Conservation (phyloP, 2,329 filamentous ascomycete species). For the Fonsecaea multimorphosa region DNA sequence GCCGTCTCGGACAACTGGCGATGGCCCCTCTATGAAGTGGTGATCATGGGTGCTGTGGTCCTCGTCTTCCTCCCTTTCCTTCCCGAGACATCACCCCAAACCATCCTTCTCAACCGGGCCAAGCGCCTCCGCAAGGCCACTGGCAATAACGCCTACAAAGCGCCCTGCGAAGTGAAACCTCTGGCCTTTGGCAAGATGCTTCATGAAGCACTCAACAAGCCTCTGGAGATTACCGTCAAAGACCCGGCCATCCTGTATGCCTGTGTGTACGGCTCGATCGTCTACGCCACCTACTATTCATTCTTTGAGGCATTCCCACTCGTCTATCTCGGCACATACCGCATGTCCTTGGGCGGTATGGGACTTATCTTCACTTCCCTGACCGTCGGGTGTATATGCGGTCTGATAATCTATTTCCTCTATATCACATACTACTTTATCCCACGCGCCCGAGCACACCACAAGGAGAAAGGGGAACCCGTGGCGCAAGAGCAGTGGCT, state of each 20-base stretch:
- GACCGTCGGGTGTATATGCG: conserved; percentile 62
- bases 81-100: conserved; percentile 67
- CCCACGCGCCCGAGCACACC: conserved; percentile 53
- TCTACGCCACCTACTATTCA: conserved; percentile 56
- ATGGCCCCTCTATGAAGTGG: conserved; percentile 64
- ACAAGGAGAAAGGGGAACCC: conserved; percentile 54
- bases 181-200: conserved; percentile 61
- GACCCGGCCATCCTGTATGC: conserved; percentile 69
- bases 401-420: conserved; percentile 55
- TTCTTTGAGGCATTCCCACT: conserved; percentile 72
- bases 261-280: conserved; percentile 65
- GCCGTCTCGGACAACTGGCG: conserved; percentile 64
- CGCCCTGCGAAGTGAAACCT: conserved; percentile 63
- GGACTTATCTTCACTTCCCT: conserved; percentile 68
- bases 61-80: conserved; percentile 66
- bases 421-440: conserved; percentile 56
- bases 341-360: conserved; percentile 63
- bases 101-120: conserved; percentile 67
- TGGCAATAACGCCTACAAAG: conserved; percentile 48
- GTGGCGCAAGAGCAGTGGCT: conserved; percentile 58
- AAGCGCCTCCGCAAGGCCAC: conserved; percentile 65
- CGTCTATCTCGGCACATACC: conserved; percentile 65
- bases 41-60: conserved; percentile 65
- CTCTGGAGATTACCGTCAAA: conserved; percentile 51
- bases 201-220: conserved; percentile 28